These are phyloP conservation scores for Phytophthora tentaculata DNA, from an alignment of 352 stramenopile genomes.

Conservation along the genomic window DNA sequence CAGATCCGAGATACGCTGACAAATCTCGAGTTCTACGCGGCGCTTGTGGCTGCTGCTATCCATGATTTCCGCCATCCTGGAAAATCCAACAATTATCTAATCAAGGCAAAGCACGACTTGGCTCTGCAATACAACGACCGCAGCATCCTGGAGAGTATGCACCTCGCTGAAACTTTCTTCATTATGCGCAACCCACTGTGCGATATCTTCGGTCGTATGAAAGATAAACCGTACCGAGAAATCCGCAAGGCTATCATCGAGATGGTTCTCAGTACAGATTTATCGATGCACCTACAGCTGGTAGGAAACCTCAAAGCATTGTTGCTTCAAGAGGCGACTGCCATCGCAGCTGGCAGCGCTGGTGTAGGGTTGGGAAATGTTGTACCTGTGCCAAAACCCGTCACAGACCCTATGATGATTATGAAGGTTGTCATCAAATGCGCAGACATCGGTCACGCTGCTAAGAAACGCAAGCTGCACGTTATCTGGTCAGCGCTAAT, in stretches of 20 bases:
- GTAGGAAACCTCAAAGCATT: constrained; percentile 81
- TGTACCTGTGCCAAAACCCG: constrained; percentile 23
- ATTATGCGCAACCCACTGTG: constrained; percentile 73
- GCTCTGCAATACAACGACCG: constrained; percentile 87
- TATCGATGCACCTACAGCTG: constrained; percentile 84
- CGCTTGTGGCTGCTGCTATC: constrained; percentile 80
- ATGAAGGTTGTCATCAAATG: constrained; percentile 91
- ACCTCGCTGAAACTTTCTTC: constrained; percentile 86
- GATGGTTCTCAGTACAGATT: constrained; percentile 89
- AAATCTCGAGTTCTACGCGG: constrained; percentile 82
- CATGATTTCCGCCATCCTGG: constrained; percentile 88
- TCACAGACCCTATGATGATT: constrained; percentile 86
- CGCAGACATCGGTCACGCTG: constrained; percentile 93
- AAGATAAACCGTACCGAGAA: constrained; percentile 77
- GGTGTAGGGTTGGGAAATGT: constrained; percentile 19
- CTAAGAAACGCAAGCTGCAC: constrained; percentile 84
- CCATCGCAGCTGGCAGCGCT: constrained; percentile 18
- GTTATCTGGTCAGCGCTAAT: constrained; percentile 93
- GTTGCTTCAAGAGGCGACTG: constrained; percentile 67
- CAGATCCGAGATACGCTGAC: constrained; percentile 78
- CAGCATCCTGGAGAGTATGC: constrained; percentile 88
- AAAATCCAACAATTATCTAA: constrained; percentile 88
- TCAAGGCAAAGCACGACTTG: constrained; percentile 80
- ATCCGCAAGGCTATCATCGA: constrained; percentile 88
- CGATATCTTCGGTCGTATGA: constrained; percentile 85